Percentiles rank a stretch among this genome's conserved stretches.
Evolutionary conservation across 768 basidiomycete species (phyloP).

Genomic region (Xerocomellus intermedius): DNA sequence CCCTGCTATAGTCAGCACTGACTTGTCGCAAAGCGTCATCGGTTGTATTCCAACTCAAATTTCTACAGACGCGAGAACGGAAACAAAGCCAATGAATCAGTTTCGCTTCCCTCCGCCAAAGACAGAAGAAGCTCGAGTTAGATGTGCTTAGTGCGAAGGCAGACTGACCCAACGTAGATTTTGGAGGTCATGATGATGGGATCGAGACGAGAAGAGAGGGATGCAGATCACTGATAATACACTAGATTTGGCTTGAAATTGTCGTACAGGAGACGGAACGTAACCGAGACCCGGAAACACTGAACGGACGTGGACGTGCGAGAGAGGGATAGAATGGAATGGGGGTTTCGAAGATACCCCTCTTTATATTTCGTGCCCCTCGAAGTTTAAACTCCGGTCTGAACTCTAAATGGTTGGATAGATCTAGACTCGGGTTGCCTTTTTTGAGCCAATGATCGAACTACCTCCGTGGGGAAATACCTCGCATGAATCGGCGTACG

Average conservation of each 20-base stretch:
- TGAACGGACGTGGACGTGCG: slow-evolving; percentile 48
- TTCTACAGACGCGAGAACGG: slow-evolving; percentile 60
- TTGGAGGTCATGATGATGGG: slow-evolving; percentile 67
- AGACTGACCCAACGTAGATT: slow-evolving; percentile 94
- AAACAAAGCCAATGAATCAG: slow-evolving; percentile 50
- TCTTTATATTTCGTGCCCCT: slow-evolving; percentile 42
- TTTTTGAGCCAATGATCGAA: slow-evolving; percentile 20
- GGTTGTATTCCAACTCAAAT: slow-evolving; percentile 95
- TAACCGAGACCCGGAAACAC: slow-evolving; percentile 56
- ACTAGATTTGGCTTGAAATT: slow-evolving; percentile 47
- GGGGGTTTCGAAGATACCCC: slow-evolving; percentile 30
- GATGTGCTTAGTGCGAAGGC: slow-evolving; percentile 47
- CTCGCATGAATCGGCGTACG: not conserved
- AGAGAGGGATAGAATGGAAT: slow-evolving; percentile 38
- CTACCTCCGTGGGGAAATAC: slow-evolving; percentile 13
- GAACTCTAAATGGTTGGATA: slow-evolving; percentile 27
- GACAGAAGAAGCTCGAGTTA: slow-evolving; percentile 46
- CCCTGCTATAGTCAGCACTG: slow-evolving; percentile 54
- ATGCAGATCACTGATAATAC: slow-evolving; percentile 41
- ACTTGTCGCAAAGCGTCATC: slow-evolving; percentile 89
- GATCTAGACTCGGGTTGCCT: slow-evolving; percentile 25
- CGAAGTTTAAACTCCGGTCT: slow-evolving; percentile 50
- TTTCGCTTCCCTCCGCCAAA: slow-evolving; percentile 44
- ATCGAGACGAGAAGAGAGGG: slow-evolving; percentile 17
- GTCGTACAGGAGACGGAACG: slow-evolving; percentile 53